Conservation (phyloP, 108 stramenopile genomes). For the Nannochloropsis oceanica region DNA sequence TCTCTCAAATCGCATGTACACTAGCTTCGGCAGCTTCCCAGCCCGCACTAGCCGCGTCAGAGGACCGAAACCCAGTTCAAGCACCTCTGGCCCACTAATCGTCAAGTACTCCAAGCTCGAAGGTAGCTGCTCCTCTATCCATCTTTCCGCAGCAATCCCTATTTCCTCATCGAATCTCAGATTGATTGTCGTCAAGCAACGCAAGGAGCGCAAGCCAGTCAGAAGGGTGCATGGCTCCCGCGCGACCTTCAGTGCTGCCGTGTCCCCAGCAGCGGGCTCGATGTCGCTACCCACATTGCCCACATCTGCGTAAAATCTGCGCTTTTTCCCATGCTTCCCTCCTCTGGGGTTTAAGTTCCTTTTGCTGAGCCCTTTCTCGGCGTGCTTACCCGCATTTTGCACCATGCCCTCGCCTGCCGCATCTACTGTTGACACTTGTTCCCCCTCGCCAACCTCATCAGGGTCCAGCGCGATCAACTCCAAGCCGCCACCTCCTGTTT, state of each 20-base stretch:
- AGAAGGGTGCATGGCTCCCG: not conserved
- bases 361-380: no score
- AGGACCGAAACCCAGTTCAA: not conserved
- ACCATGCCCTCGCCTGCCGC: no score
- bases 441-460: no score
- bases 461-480: no score
- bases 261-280: not conserved
- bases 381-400: no score
- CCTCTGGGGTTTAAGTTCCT: no score
- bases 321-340: no score
- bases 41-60: not conserved
- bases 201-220: not conserved
- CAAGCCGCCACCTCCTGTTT: not conserved
- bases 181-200: not conserved
- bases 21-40: not conserved
- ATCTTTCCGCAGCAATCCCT: not conserved
- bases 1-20: not conserved
- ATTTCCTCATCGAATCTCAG: not conserved
- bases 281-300: not conserved
- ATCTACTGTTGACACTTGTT: no score
- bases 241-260: not conserved
- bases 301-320: not conserved
- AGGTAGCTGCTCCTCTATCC: not conserved
- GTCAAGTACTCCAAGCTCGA: not conserved
- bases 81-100: not conserved